These are phyloP conservation scores for Plasmodium cynomolgi DNA, from an alignment of 169 alveolate genomes.

Conservation along the genomic window DNA sequence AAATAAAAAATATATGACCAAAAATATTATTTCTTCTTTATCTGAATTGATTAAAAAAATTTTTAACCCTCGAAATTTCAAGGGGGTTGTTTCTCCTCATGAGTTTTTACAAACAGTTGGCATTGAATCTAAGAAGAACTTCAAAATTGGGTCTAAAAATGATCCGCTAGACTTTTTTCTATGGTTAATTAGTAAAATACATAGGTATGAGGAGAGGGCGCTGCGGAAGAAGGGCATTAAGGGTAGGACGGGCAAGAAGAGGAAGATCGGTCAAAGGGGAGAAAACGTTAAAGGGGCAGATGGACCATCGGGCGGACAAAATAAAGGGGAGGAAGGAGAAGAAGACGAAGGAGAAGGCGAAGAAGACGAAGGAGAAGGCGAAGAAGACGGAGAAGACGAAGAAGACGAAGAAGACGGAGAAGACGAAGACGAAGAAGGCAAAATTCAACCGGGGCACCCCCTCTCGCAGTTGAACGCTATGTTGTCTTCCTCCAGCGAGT, in stretches of 20 bases:
- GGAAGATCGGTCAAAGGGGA: background rate
- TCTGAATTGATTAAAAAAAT: constrained; percentile 96
- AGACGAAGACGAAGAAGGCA: background rate
- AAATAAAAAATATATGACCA: constrained; percentile 82
- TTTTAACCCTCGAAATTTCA: constrained; percentile 96
- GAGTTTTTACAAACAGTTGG: constrained; percentile 94
- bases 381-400: background rate
- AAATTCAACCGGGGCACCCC: background rate
- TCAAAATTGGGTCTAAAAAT: constrained; percentile 90
- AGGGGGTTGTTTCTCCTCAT: constrained; percentile 98
- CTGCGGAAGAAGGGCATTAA: background rate
- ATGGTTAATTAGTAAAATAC: constrained; percentile 92
- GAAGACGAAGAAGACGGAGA: background rate
- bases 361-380: background rate
- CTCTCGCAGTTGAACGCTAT: background rate
- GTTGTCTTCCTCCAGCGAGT: background rate
- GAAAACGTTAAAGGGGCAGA: background rate
- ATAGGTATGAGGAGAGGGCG: constrained; percentile 75
- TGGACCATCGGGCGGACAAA: background rate
- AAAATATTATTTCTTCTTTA: constrained; percentile 90
- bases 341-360: background rate
- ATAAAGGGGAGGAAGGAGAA: constrained; percentile 3
- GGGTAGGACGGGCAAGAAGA: background rate
- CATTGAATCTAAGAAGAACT: constrained; percentile 80
- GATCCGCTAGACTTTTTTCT: constrained; percentile 95